phyloP scores from a whole-genome alignment of 1,284 basidiomycete genomes.

The Puccinia horiana region DNA sequence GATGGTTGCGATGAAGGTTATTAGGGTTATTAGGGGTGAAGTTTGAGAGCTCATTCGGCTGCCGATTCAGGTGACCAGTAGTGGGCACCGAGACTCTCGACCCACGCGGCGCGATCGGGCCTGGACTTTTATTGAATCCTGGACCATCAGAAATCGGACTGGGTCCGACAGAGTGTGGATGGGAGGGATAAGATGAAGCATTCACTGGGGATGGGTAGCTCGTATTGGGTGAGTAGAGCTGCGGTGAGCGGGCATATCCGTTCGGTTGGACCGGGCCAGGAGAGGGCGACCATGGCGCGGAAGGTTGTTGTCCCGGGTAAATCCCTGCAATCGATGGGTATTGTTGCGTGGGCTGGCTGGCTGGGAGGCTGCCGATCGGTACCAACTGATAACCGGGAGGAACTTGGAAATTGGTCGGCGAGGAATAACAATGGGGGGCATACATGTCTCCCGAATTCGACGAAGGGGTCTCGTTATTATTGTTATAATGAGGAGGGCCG shows the following conservation, averaged over 20 bases:
- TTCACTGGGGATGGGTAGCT: conserved; percentile 11
- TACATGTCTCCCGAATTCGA: conserved; percentile 4
- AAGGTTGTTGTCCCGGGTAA: conserved; percentile 27
- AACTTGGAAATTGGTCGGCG: conserved; percentile 40
- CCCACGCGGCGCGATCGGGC: conserved; percentile 43
- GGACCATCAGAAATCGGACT: conserved; percentile 5
- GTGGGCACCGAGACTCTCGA: background rate
- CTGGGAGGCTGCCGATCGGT: conserved; percentile 34
- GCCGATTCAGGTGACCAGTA: conserved; percentile 8
- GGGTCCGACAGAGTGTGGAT: background rate
- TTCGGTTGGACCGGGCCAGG: conserved; percentile 14
- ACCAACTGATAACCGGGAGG: conserved; percentile 49
- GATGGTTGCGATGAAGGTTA: background rate
- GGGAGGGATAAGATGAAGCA: background rate
- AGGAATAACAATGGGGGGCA: conserved; percentile 26
- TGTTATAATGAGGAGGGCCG: background rate
- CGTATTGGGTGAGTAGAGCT: conserved; percentile 37
- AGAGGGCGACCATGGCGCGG: conserved; percentile 46
- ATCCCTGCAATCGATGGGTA: conserved; percentile 12
- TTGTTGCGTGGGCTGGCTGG: background rate
- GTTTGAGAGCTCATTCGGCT: conserved; percentile 8
- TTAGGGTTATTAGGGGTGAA: background rate
- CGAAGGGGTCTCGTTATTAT: background rate
- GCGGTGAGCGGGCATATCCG: conserved; percentile 43
- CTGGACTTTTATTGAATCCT: conserved; percentile 43